Evolutionary conservation across 768 basidiomycete genomes (phyloP).

Genomic region (Trametes sanguinea): DNA sequence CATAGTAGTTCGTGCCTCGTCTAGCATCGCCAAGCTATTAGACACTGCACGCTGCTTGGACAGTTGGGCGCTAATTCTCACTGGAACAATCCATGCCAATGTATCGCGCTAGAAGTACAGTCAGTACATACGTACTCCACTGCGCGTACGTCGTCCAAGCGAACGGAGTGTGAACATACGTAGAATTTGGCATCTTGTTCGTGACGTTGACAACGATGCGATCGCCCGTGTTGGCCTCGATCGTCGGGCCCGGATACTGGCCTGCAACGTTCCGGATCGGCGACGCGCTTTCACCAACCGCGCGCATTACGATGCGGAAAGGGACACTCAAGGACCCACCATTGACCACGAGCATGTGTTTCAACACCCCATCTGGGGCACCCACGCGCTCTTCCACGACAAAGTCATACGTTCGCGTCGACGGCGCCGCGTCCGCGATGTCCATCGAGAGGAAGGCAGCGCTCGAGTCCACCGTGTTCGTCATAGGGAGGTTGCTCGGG

Average conservation of each 20-base stretch:
- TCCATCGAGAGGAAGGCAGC: slow-evolving; percentile 2
- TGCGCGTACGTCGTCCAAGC: too few species aligned
- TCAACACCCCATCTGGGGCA: slow-evolving; percentile 44
- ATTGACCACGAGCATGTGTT: slow-evolving; percentile 50
- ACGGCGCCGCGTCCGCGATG: slow-evolving; percentile 9
- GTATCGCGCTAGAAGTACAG: slow-evolving; percentile 32
- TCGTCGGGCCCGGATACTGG: slow-evolving; percentile 41
- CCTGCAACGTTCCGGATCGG: slow-evolving; percentile 19
- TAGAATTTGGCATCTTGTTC: slow-evolving; percentile 36
- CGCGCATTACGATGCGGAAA: neutral
- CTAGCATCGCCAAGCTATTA: slow-evolving; percentile 14
- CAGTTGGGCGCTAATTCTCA: neutral
- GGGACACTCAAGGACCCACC: slow-evolving; percentile 28
- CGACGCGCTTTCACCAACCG: too few species aligned
- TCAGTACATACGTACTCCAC: neutral
- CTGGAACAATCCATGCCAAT: slow-evolving; percentile 36
- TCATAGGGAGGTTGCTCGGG: slow-evolving; percentile 1
- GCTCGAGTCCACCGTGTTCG: slow-evolving; percentile 12
- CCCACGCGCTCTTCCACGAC: slow-evolving; percentile 41
- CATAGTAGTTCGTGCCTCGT: slow-evolving; percentile 45
- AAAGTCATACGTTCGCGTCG: slow-evolving; percentile 46
- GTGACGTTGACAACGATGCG: slow-evolving; percentile 39
- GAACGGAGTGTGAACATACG: slow-evolving; percentile 25
- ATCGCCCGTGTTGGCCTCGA: slow-evolving; percentile 41
- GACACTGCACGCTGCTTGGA: neutral